A percentile compares a stretch with the other conserved stretches of the same genome.
phyloP scores from a whole-genome alignment of 495 filamentous ascomycete species.

The Podospora comata region DNA sequence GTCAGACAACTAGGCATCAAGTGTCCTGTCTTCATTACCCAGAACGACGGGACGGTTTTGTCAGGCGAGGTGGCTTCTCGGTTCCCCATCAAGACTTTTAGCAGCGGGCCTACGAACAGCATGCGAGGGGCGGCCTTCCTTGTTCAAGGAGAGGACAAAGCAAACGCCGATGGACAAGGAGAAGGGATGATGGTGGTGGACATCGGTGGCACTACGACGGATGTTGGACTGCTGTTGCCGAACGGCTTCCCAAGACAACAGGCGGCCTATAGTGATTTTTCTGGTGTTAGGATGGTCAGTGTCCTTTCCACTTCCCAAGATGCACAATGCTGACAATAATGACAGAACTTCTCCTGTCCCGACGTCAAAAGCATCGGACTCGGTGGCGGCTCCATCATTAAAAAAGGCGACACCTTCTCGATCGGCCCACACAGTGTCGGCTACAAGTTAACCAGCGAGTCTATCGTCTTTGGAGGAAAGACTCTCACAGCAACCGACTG shows the following conservation, averaged over 20 bases:
- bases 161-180: conserved; percentile 9
- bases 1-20: conserved; percentile 44
- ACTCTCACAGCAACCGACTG: conserved; percentile 51
- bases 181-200: conserved; percentile 43
- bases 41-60: conserved; percentile 56
- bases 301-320: not conserved
- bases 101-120: conserved; percentile 54
- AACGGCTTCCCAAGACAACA: conserved; percentile 48
- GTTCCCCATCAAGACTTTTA: conserved; percentile 54
- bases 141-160: conserved; percentile 21
- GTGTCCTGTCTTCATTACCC: conserved; percentile 54
- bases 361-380: conserved; percentile 53
- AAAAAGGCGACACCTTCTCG: conserved; percentile 35
- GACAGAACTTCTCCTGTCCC: conserved; percentile 44
- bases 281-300: conserved; percentile 41
- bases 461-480: conserved; percentile 50
- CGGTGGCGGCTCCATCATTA: conserved; percentile 52
- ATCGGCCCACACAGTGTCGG: conserved; percentile 58
- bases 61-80: conserved; percentile 45
- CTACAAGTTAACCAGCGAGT: conserved; percentile 47
- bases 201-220: conserved; percentile 51
- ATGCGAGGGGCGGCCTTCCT: conserved; percentile 57
- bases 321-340: not conserved
- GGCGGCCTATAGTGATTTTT: conserved; percentile 42
- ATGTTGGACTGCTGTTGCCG: conserved; percentile 41